Evolutionary conservation across 2,329 filamentous ascomycete species (phyloP).

Genomic region (Diplodia intermedia): DNA sequence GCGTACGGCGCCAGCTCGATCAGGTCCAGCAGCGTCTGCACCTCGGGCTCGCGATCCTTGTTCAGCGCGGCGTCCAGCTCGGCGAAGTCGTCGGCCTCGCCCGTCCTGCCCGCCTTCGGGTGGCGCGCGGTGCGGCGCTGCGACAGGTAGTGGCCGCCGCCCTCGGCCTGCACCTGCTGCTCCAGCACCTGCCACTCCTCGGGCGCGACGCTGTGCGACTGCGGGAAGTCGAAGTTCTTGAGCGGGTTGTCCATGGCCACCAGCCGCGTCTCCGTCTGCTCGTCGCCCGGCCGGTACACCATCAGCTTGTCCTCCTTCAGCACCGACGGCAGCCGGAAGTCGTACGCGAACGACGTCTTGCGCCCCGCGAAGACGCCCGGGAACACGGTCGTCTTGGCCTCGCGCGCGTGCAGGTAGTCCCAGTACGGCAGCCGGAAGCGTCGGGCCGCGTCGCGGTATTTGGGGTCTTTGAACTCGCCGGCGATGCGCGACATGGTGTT

Average conservation of each 20-base stretch:
- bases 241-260: not conserved
- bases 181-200: not conserved
- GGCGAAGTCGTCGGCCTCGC: not conserved
- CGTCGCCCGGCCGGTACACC: not conserved
- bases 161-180: not conserved
- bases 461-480: not conserved
- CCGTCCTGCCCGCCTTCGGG: not conserved
- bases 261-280: not conserved
- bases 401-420: constrained; percentile 3
- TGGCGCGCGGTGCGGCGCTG: not conserved
- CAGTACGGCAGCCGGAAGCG: not conserved
- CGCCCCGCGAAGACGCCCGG: not conserved
- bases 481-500: not conserved
- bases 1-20: not conserved
- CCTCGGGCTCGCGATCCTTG: not conserved
- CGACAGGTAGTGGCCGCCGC: not conserved
- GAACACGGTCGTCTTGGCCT: not conserved
- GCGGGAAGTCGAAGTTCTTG: not conserved
- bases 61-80: not conserved
- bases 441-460: not conserved
- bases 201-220: not conserved
- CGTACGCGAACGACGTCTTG: not conserved
- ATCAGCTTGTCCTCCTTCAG: not conserved
- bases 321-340: not conserved
- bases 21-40: not conserved